Evolutionary conservation across 139 green algal genomes (phyloP).

Genomic region (Spirogloea muscicola): DNA sequence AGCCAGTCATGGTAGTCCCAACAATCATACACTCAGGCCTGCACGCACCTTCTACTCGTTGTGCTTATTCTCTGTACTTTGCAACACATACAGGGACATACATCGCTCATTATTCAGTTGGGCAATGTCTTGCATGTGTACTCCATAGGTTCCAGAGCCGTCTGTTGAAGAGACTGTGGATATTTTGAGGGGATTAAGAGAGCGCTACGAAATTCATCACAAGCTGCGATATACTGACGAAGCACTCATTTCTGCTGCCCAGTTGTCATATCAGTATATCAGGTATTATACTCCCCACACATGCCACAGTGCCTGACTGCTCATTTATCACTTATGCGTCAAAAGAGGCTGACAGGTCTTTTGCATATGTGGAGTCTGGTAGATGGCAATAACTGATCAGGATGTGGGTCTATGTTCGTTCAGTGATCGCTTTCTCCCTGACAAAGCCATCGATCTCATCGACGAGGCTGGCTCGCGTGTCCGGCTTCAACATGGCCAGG

Average conservation of each 20-base stretch:
- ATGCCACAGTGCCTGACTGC: no score
- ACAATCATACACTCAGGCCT: background rate
- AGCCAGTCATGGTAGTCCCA: conserved; percentile 55
- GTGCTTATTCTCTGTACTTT: no score
- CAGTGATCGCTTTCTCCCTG: conserved; percentile 48
- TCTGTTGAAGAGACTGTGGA: conserved; percentile 22
- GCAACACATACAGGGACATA: no score
- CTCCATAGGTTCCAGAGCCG: conserved; percentile 50
- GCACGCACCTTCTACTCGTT: no score
- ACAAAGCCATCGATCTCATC: conserved; percentile 51
- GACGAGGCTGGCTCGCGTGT: conserved; percentile 92
- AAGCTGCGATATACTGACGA: conserved; percentile 30
- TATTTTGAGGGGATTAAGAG: conserved; percentile 39
- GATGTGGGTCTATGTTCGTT: background rate
- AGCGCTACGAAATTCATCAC: conserved; percentile 43
- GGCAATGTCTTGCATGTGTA: no score
- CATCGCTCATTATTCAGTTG: no score
- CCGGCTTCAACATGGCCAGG: conserved; percentile 85
- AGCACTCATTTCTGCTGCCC: conserved; percentile 47
- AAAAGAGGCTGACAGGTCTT: no score
- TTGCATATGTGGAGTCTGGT: no score
- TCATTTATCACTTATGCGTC: no score
- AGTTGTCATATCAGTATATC: conserved; percentile 64
- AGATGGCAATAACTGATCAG: no score
- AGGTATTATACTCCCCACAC: no score